Conservation (phyloP, 1,139 yeast species). For the Suhomyces guaymorum region DNA sequence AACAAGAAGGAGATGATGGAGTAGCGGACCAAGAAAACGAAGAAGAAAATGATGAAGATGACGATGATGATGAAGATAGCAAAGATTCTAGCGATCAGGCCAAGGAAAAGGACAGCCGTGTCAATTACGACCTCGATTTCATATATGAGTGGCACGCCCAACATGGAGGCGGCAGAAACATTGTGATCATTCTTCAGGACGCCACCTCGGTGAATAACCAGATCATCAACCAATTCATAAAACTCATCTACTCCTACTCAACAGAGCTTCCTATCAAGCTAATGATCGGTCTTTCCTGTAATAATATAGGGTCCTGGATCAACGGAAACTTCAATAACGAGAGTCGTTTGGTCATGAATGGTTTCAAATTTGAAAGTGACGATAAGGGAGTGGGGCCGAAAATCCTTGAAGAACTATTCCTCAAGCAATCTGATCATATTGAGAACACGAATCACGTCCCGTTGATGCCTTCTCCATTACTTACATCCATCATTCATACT, state of each 20-base stretch:
- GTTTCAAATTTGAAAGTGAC: conserved; percentile 46
- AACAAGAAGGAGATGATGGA: conserved; percentile 12
- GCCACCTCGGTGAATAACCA: conserved; percentile 57
- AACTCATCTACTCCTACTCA: conserved; percentile 42
- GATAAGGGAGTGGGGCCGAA: conserved; percentile 44
- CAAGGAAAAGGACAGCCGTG: conserved; percentile 28
- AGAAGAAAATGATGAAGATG: conserved; percentile 16
- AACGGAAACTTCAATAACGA: conserved; percentile 35
- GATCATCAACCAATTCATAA: conserved; percentile 52
- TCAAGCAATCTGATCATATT: conserved; percentile 27
- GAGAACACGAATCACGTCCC: too few relatives aligned
- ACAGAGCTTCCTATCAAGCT: conserved; percentile 45
- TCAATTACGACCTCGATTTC: conserved; percentile 55
- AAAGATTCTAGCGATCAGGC: neutral
- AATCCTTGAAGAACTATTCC: conserved; percentile 37
- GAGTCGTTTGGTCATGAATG: conserved; percentile 33
- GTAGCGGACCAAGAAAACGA: conserved; percentile 18
- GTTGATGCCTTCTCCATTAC: conserved; percentile 23
- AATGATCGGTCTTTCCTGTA: conserved; percentile 57
- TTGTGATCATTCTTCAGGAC: conserved; percentile 60
- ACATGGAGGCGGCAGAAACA: conserved; percentile 17
- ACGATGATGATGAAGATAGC: conserved; percentile 4
- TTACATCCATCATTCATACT: conserved; percentile 38
- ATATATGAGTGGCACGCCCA: conserved; percentile 46
- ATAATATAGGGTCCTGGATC: conserved; percentile 41